Evolutionary conservation across 768 basidiomycete species (phyloP).

Genomic region (Amanita phalloides): DNA sequence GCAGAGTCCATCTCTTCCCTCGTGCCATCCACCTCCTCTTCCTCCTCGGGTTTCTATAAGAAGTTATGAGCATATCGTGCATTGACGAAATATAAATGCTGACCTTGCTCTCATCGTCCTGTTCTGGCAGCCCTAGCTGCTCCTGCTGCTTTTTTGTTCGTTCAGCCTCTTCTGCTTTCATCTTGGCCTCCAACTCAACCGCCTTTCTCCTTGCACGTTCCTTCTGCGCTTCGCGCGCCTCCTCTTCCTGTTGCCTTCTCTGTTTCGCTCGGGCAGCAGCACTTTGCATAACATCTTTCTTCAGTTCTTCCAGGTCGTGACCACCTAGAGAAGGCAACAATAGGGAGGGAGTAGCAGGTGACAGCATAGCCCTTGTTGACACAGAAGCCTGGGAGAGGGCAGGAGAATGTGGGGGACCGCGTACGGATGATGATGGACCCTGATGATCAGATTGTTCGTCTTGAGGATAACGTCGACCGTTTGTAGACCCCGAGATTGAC

Average conservation of each 20-base stretch:
- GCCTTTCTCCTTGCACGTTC: conserved; percentile 79
- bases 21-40: conserved; percentile 15
- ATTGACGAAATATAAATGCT: conserved; percentile 4
- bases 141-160: conserved; percentile 14
- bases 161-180: conserved; percentile 28
- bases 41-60: conserved; percentile 24
- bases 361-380: conserved; percentile 19
- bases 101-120: conserved; percentile 7
- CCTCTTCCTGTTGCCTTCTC: conserved; percentile 74
- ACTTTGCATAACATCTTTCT: conserved; percentile 71
- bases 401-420: conserved; percentile 32
- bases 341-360: conserved; percentile 17
- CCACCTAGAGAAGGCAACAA: conserved; percentile 22
- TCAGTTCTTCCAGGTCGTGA: conserved; percentile 50
- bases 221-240: conserved; percentile 66
- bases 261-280: conserved; percentile 79
- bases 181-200: conserved; percentile 59
- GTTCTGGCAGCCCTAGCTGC: conserved; percentile 2
- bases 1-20: background rate
- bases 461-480: conserved; percentile 17
- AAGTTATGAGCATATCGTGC: background rate
- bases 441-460: conserved; percentile 19
- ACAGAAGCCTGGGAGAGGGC: conserved; percentile 30
- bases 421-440: conserved; percentile 15
- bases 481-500: conserved; percentile 20